Conservation (phyloP, 192 early-diverging fungal genomes). For the Coemansia sp. region DNA sequence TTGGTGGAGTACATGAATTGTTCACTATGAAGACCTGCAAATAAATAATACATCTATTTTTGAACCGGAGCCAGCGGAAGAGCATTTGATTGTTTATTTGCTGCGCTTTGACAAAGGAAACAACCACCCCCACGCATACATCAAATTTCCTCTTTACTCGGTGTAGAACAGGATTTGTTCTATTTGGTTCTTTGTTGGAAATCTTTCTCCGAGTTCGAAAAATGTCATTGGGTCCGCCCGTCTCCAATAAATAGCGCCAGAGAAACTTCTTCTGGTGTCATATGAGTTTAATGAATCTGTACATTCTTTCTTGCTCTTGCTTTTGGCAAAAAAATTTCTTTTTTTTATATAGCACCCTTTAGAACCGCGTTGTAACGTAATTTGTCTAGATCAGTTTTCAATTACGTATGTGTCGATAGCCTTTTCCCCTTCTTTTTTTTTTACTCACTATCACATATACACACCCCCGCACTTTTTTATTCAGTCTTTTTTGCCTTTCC, state of each 20-base stretch:
- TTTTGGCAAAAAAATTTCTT: not conserved
- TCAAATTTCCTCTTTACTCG: not conserved
- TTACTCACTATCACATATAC: too few species aligned
- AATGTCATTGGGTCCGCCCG: not conserved
- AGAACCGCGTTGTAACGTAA: too few species aligned
- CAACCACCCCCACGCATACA: not conserved
- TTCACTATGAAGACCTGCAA: too few species aligned
- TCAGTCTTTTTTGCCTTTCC: too few species aligned
- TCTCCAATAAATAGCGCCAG: not conserved
- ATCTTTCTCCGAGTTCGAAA: slow-evolving; percentile 1
- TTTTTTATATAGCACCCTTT: not conserved
- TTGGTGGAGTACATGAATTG: too few species aligned
- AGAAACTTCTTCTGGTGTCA: not conserved
- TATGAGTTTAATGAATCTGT: not conserved
- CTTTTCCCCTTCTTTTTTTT: too few species aligned
- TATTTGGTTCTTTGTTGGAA: not conserved
- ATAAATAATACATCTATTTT: too few species aligned
- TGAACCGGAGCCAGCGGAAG: too few species aligned
- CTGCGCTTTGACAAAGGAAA: too few species aligned
- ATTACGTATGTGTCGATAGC: too few species aligned
- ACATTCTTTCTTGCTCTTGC: not conserved
- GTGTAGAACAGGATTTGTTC: not conserved
- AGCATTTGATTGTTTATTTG: too few species aligned
- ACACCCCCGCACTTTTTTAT: not conserved
- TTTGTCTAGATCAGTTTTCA: not conserved